phyloP scores from a whole-genome alignment of 352 stramenopile genomes.

The Pythium utonaiense region DNA sequence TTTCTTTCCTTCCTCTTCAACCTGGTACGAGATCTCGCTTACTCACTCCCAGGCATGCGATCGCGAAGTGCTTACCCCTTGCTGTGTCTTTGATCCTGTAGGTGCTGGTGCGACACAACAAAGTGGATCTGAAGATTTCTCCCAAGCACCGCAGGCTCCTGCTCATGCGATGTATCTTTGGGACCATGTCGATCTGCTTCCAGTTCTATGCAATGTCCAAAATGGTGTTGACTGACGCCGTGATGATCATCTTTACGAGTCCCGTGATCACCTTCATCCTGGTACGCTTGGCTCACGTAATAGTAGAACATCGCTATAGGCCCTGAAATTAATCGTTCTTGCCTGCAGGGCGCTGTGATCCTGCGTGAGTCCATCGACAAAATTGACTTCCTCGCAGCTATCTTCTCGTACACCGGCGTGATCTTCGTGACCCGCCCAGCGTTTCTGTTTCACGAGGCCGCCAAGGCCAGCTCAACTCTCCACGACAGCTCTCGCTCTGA shows the following conservation, averaged over 20 bases:
- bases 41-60: background rate
- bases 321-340: background rate
- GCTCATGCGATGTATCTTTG: conserved; percentile 46
- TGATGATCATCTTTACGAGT: conserved; percentile 60
- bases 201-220: conserved; percentile 62
- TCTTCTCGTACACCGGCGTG: conserved; percentile 47
- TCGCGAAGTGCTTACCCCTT: no score
- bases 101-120: conserved; percentile 31
- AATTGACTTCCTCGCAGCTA: conserved; percentile 35
- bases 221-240: conserved; percentile 67
- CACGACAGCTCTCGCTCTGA: conserved; percentile 19
- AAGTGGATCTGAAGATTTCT: conserved; percentile 32
- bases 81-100: conserved; percentile 5
- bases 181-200: conserved; percentile 45
- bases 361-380: conserved; percentile 45
- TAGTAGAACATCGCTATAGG: no score
- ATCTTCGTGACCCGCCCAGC: conserved; percentile 54
- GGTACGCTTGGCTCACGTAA: no score
- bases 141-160: conserved; percentile 31
- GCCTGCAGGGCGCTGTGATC: conserved; percentile 31
- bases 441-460: conserved; percentile 37
- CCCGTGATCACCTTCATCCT: conserved; percentile 63
- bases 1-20: conserved; percentile 47
- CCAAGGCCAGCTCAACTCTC: conserved; percentile 2
- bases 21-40: conserved; percentile 25